Base-by-base conservation (phyloP, 352 stramenopile genomes). In the Phytophthora parvispora region DNA sequence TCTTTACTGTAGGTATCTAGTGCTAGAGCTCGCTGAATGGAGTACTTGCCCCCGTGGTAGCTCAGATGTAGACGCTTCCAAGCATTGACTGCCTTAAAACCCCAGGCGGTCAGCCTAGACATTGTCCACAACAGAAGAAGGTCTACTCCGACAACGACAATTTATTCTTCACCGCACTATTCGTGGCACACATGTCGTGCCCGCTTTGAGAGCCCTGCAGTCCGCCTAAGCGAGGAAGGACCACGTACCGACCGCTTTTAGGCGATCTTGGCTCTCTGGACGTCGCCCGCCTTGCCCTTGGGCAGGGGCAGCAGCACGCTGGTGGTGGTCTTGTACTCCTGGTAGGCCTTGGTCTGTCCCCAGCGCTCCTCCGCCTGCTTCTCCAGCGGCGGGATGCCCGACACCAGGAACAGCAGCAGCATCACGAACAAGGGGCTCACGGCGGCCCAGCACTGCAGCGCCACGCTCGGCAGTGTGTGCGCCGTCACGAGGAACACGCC, bases 281-380 rank as follows among this genome's bases (percentile, higher is more conserved):
- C 32, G 4, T 36, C 31, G 13, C 22, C 13, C 16, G 31, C 12
- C 20, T 2, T 49, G 43, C 32, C 38, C 51, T 75, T 75, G 8
- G 71, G 75, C 67, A 75, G 53, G 22, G 69, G 81, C 38, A 96
- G 25, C 28, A 97, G 54, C 34, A 93, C 42, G 54, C 78, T 92
- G 27, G 85, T 95, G 54, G 78, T 76, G n/a, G 69, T 64, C 77
- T 95, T 96, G 77, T 97, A 95, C 38, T 81, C 70, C 60, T 84
- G 72, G 69, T 97, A 96, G 31, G 68, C 70, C 51, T 76, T 72
- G 16, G 74, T 57, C 9, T 36, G n/a, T 6, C 89, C 87, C 83
- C 83, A 97, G 50, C 80, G 83, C 63, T 94, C 74, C 16, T 91
- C 69, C 18, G 69, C 79, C 24, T 84, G 70, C 54, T 92, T 90